phyloP scores from a whole-genome alignment of 148 eudicot genomes.

The Simmondsia chinensis region DNA sequence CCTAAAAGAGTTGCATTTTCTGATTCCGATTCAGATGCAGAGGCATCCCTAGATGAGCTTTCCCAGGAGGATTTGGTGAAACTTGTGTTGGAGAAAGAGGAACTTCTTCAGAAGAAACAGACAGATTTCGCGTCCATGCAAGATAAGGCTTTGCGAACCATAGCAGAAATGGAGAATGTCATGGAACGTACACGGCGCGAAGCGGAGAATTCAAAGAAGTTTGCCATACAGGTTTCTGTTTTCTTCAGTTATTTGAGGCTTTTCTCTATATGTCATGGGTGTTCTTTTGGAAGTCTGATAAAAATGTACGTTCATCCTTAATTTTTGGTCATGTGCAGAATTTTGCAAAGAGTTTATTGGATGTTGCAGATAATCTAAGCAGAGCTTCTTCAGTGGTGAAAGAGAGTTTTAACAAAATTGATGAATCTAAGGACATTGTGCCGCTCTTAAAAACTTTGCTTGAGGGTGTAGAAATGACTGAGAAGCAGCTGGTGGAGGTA shows the following conservation, averaged over 20 bases:
- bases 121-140: conserved; percentile 52
- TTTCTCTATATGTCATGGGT: conserved; percentile 1
- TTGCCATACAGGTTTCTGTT: conserved; percentile 78
- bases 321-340: no score
- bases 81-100: conserved; percentile 59
- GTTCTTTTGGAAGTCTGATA: no score
- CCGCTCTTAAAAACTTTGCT: conserved; percentile 77
- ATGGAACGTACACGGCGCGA: conserved; percentile 77
- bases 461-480: conserved; percentile 97
- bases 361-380: conserved; percentile 89
- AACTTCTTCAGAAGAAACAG: conserved; percentile 38
- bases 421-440: conserved; percentile 50
- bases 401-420: conserved; percentile 68
- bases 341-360: conserved; percentile 85
- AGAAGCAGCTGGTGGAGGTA: conserved; percentile 87
- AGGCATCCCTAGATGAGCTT: conserved; percentile 34
- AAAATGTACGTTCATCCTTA: no score
- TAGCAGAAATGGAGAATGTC: conserved; percentile 86
- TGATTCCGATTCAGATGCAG: conserved; percentile 50
- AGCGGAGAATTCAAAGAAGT: conserved; percentile 77
- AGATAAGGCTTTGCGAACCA: conserved; percentile 63
- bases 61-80: conserved; percentile 67
- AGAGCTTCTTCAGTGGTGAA: conserved; percentile 78
- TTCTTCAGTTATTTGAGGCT: neutral
- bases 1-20: conserved; percentile 42